Evolutionary conservation across 768 basidiomycete species (phyloP).

Genomic region (Tulasnella sp.): DNA sequence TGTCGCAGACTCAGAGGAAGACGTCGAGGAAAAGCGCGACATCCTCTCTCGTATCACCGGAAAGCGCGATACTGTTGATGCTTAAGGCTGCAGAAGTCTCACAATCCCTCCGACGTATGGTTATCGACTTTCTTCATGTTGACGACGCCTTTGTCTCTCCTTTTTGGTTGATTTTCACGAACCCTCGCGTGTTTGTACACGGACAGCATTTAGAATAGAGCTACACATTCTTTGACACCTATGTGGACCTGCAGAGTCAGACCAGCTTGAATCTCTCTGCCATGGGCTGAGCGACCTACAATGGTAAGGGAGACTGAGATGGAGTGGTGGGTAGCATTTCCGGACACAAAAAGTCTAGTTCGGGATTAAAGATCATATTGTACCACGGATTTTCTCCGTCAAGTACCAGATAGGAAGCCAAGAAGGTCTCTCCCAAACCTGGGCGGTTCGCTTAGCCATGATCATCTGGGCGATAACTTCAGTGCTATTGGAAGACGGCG

Average conservation of each 20-base stretch:
- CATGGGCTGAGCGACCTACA: no score
- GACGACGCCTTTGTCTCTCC: background rate
- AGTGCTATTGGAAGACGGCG: slow-evolving; percentile 33
- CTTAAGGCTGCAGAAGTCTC: no score
- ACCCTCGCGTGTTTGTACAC: background rate
- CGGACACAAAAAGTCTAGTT: background rate
- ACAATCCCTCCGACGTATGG: no score
- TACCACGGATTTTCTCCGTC: background rate
- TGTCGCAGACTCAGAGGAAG: no score
- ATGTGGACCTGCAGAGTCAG: no score
- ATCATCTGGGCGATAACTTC: slow-evolving; percentile 54
- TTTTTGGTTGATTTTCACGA: background rate
- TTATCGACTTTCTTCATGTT: background rate
- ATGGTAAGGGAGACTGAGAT: background rate
- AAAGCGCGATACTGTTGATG: no score
- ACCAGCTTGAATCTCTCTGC: no score
- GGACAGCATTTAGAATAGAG: no score
- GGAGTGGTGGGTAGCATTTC: background rate
- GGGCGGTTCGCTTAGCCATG: slow-evolving; percentile 32
- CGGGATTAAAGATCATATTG: background rate
- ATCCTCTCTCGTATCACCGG: no score
- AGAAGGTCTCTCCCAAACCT: slow-evolving; percentile 39
- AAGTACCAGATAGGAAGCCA: slow-evolving; percentile 43
- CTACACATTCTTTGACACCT: no score
- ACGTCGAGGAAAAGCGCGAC: no score